phyloP scores from a whole-genome alignment of 352 stramenopile species.

The Pythium insidiosum region DNA sequence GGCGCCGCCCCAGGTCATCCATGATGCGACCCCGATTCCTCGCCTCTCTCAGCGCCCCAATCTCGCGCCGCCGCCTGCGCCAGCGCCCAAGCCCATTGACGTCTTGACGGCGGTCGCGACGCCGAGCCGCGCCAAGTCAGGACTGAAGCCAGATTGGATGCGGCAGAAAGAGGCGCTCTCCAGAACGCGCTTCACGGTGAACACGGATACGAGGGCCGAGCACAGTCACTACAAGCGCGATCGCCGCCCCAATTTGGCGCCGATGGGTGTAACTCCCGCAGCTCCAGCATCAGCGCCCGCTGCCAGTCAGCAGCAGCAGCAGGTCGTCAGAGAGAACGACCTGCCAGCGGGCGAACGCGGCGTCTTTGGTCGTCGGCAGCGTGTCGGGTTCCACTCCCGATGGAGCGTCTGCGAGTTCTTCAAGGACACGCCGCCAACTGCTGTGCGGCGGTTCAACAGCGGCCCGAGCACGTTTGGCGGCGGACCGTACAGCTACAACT shows the following conservation, averaged over 20 bases:
- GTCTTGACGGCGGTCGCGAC: too few relatives aligned
- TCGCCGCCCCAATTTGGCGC: constrained; percentile 22
- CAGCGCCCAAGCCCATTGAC: not conserved
- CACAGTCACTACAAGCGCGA: constrained; percentile 28
- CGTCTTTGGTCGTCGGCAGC: constrained; percentile 50
- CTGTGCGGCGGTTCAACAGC: constrained; percentile 13
- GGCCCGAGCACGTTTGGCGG: too few relatives aligned
- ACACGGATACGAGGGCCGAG: constrained; percentile 39
- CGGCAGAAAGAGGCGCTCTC: constrained; percentile 46
- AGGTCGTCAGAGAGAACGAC: constrained; percentile 5
- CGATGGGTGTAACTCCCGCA: constrained; percentile 10
- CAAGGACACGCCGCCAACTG: constrained; percentile 23
- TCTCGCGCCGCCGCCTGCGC: too few relatives aligned
- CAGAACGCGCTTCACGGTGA: constrained; percentile 54
- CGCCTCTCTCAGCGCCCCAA: not conserved
- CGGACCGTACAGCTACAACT: too few relatives aligned
- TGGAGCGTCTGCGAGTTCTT: constrained; percentile 54
- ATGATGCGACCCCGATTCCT: not conserved
- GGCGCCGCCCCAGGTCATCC: too few relatives aligned
- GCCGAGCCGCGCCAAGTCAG: constrained; percentile 17
- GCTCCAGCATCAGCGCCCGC: too few relatives aligned
- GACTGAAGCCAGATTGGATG: constrained; percentile 71
- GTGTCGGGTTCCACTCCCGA: constrained; percentile 45
- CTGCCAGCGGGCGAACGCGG: constrained; percentile 19
- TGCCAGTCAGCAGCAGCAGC: too few relatives aligned